Conservation (phyloP, 176 grass and related monocot species). For the Tillandsia fasciculata region DNA sequence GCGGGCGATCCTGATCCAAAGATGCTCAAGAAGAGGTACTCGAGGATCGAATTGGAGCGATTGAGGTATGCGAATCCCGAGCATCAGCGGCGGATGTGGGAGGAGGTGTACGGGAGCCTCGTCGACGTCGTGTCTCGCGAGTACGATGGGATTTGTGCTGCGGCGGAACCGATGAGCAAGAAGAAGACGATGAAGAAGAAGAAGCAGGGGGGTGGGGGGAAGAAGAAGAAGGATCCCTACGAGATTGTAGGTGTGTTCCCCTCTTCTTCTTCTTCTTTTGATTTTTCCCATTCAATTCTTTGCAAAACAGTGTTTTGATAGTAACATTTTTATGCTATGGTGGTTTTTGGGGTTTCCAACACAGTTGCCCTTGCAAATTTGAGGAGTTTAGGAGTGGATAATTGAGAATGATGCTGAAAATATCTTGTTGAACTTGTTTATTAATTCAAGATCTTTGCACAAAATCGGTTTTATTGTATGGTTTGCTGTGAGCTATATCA, state of each 20-base stretch:
- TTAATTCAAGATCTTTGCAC: too few relatives aligned
- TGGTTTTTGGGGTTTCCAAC: background rate
- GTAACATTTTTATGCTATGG: background rate
- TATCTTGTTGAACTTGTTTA: too few relatives aligned
- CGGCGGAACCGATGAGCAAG: constrained; percentile 1
- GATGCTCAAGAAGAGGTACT: constrained; percentile 19
- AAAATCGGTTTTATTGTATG: too few relatives aligned
- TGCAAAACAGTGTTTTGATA: background rate
- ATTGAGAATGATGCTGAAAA: too few relatives aligned
- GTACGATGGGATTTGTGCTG: constrained; percentile 32
- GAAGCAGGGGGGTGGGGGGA: background rate
- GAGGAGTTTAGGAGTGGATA: background rate
- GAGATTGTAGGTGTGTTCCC: constrained; percentile 20
- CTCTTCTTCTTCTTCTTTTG: background rate
- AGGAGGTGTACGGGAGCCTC: constrained; percentile 39
- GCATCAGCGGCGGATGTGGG: constrained; percentile 41
- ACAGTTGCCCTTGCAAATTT: background rate
- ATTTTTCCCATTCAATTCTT: constrained; percentile 4
- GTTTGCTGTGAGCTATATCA: too few relatives aligned
- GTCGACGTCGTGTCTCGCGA: constrained; percentile 27
- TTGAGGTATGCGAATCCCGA: constrained; percentile 17
- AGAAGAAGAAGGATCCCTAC: constrained; percentile 10
- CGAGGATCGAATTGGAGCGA: constrained; percentile 34
- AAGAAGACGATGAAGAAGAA: constrained; percentile 22
- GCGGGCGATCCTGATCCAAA: too few relatives aligned